Conservation (phyloP, 1,284 basidiomycete species). For the Marasmius sp. region DNA sequence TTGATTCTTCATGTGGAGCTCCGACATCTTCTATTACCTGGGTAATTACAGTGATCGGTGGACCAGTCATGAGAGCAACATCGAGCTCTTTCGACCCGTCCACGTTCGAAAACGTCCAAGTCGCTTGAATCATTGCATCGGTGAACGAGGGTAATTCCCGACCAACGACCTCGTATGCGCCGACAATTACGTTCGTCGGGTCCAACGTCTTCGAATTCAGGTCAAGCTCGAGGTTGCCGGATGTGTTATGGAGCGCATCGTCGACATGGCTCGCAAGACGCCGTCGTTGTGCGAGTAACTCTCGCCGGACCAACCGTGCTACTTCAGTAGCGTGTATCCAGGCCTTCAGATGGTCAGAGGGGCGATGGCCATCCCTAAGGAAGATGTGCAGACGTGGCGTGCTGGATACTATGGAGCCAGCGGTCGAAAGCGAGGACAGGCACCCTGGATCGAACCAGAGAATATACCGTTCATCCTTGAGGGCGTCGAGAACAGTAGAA, state of each 20-base stretch:
- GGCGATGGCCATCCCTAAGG: slow-evolving; percentile 48
- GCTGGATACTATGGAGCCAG: slow-evolving; percentile 4
- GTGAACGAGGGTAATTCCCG: slow-evolving; percentile 4
- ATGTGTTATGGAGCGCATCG: not conserved
- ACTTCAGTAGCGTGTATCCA: slow-evolving; percentile 50
- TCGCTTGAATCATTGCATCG: slow-evolving; percentile 3
- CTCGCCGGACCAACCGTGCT: not conserved
- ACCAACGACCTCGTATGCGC: not conserved
- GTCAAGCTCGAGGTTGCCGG: not conserved
- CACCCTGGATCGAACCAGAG: slow-evolving; percentile 42
- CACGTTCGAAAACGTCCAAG: slow-evolving; percentile 3
- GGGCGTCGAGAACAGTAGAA: slow-evolving; percentile 30
- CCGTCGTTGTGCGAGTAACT: not conserved
- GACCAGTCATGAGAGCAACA: slow-evolving; percentile 7
- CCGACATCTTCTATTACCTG: not conserved
- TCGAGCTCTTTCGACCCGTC: not conserved
- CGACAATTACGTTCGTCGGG: not conserved
- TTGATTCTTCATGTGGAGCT: too few relatives aligned
- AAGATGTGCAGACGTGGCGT: slow-evolving; percentile 36
- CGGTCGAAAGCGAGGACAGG: slow-evolving; percentile 10
- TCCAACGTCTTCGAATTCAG: not conserved
- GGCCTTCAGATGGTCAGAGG: slow-evolving; percentile 52
- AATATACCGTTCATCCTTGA: slow-evolving; percentile 45
- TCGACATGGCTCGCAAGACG: not conserved
- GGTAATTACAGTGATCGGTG: slow-evolving; percentile 8